Percentiles rank a stretch among this genome's conserved stretches.
Evolutionary conservation across 768 basidiomycete species (phyloP).

Genomic region (Serendipita vermifera): DNA sequence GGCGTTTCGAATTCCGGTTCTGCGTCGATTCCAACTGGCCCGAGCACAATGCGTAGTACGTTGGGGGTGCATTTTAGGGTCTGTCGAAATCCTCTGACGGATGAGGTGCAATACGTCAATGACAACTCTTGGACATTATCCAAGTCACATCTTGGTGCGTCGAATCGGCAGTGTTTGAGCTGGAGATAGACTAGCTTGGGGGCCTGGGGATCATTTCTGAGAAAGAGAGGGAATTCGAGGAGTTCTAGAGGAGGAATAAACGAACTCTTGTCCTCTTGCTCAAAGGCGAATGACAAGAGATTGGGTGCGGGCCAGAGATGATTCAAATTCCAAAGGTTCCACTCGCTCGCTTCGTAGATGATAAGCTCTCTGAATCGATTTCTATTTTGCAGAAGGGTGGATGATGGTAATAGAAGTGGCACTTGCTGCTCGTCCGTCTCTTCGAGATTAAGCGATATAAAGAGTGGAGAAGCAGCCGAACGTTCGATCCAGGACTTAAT

Average conservation of each 20-base stretch:
- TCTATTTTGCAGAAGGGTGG: neutral
- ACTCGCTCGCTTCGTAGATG: neutral
- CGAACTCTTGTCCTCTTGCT: neutral
- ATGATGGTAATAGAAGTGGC: neutral
- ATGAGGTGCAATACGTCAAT: neutral
- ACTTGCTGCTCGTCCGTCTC: neutral
- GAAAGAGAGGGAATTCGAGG: neutral
- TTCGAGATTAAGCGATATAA: neutral
- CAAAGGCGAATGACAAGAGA: neutral
- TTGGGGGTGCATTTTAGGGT: neutral
- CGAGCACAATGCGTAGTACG: neutral
- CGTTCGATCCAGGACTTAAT: neutral
- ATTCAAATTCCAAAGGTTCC: slow-evolving; percentile 5
- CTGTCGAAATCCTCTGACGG: neutral
- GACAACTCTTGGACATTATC: neutral
- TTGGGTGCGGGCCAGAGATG: neutral
- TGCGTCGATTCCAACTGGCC: too few species aligned
- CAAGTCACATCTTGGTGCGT: neutral
- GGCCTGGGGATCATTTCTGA: neutral
- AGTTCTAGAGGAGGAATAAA: neutral
- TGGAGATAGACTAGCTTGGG: neutral
- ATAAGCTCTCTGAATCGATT: neutral
- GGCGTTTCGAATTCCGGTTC: too few species aligned
- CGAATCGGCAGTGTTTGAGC: neutral
- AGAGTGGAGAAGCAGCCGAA: neutral